Base-by-base conservation (phyloP, 768 basidiomycete species). In the Russula earlei region DNA sequence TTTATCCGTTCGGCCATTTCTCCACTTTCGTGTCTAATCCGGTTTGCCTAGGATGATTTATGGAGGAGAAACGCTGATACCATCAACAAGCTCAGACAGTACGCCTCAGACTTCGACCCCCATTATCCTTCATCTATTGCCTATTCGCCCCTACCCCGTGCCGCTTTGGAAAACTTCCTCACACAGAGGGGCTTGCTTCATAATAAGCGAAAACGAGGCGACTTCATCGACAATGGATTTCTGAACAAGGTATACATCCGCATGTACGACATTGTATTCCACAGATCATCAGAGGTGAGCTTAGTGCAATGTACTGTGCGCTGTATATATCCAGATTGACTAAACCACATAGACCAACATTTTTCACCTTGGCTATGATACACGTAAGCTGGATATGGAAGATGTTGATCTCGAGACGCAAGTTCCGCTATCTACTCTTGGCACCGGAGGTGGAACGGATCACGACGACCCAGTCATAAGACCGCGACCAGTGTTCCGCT, bases 201-300 rank as follows among this genome's bases (percentile, higher is more conserved):
- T 27, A 75, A 70, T 45, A 72, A 69, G 27, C 66, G 73, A 2
- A 70, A 67, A 38, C 70, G 72, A 67, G 63, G 65, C 5, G 76
- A 81, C 52, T 77, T 79, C 50, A 77, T 86, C 60, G 76, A 85
- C 61, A 67, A 77, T 7, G 84, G 84, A 11, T 76, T 87, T 55
- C 65, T 89, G 62, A 88, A 88, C 69, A 84, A 83, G 64, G 64
- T 89, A 19, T 89, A 88, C 64, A 68, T 83, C 14, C 77, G 84
- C 12, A 69, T 90, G 65, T 85, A 87, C 64, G 83, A 87, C 54
- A 76, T 79, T 9, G 79, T 78, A 5, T 87, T 82, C 64, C 75
- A 76, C 52, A 79, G 80, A 5, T 65, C 68, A 22, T 71, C 71
- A 36, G 67, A 72, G 67, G 83, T 84, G 63, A 64, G 77, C 67